Evolutionary conservation across 2,329 filamentous ascomycete species (phyloP).

Genomic region (Nothopassalora personata): DNA sequence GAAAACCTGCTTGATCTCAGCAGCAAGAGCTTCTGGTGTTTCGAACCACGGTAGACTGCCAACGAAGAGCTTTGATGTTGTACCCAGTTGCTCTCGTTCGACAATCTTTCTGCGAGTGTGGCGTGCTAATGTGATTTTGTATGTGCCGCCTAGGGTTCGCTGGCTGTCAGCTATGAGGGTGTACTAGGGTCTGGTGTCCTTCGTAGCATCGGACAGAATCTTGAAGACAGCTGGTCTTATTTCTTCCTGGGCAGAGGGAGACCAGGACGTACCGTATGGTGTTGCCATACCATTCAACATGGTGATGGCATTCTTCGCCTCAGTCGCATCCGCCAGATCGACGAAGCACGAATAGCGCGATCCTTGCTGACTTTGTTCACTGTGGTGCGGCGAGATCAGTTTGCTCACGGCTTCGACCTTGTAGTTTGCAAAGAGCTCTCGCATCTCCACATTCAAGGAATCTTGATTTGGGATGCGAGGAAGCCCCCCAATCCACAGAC

Average conservation of each 20-base stretch:
- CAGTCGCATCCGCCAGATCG: constrained; percentile 23
- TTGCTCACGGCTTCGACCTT: constrained; percentile 46
- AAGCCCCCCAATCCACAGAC: constrained; percentile 45
- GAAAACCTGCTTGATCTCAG: constrained; percentile 43
- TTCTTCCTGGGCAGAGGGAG: too few species aligned
- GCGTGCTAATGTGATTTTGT: neutral
- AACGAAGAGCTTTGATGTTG: constrained; percentile 33
- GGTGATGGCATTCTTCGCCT: constrained; percentile 23
- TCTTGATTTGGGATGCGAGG: constrained; percentile 42
- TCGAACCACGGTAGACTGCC: constrained; percentile 43
- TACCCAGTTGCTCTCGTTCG: neutral
- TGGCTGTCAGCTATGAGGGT: neutral
- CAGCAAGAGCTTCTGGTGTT: constrained; percentile 39
- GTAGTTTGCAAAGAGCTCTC: constrained; percentile 42
- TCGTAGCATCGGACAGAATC: too few species aligned
- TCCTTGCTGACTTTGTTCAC: constrained; percentile 5
- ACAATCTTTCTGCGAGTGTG: neutral
- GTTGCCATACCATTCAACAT: constrained; percentile 23
- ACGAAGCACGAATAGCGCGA: constrained; percentile 30
- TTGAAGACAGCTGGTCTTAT: too few species aligned
- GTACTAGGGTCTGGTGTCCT: too few species aligned
- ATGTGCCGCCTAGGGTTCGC: neutral
- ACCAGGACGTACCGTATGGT: constrained; percentile 15
- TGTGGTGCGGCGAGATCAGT: constrained; percentile 28
- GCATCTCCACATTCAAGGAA: constrained; percentile 39